These are phyloP conservation scores for Mycosphaerella arachidis DNA, from an alignment of 2,329 filamentous ascomycete genomes.

Conservation along the genomic window DNA sequence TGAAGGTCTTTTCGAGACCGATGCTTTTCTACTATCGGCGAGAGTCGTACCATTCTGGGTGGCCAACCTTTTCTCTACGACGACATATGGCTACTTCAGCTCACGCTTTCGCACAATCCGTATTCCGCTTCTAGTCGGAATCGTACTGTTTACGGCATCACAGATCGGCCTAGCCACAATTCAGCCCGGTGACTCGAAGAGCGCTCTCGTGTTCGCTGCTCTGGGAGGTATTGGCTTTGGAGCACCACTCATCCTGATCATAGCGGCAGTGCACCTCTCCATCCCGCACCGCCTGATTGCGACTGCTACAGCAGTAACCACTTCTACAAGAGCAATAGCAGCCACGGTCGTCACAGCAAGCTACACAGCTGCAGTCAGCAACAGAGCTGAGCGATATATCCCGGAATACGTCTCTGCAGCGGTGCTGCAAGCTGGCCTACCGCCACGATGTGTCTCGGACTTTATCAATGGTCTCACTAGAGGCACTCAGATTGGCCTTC, in stretches of 20 bases:
- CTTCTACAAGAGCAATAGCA: conserved; percentile 19
- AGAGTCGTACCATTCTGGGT: conserved; percentile 15
- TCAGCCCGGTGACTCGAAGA: conserved; percentile 14
- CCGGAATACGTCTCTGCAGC: conserved; percentile 35
- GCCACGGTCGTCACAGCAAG: conserved; percentile 39
- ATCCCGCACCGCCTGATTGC: conserved; percentile 21
- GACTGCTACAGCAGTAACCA: conserved; percentile 14
- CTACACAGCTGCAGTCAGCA: conserved; percentile 39
- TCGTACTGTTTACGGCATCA: conserved; percentile 14
- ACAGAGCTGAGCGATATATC: conserved; percentile 36
- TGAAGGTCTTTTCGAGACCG: conserved; percentile 8
- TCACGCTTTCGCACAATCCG: conserved; percentile 12
- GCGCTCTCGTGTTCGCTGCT: conserved; percentile 13
- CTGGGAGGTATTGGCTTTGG: conserved; percentile 19
- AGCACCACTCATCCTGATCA: conserved; percentile 19
- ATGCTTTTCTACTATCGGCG: conserved; percentile 4
- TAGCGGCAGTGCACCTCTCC: conserved; percentile 18
- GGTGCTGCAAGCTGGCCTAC: conserved; percentile 37
- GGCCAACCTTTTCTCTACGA: conserved; percentile 5
- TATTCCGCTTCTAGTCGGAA: conserved; percentile 12
- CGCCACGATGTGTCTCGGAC: conserved; percentile 28
- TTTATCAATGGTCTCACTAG: conserved; percentile 35
- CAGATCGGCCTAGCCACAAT: conserved; percentile 15
- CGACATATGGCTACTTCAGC: conserved; percentile 11
- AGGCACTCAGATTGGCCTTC: conserved; percentile 23